Conservation (phyloP, 2,329 filamentous ascomycete genomes). For the Scytalidium lignicola region DNA sequence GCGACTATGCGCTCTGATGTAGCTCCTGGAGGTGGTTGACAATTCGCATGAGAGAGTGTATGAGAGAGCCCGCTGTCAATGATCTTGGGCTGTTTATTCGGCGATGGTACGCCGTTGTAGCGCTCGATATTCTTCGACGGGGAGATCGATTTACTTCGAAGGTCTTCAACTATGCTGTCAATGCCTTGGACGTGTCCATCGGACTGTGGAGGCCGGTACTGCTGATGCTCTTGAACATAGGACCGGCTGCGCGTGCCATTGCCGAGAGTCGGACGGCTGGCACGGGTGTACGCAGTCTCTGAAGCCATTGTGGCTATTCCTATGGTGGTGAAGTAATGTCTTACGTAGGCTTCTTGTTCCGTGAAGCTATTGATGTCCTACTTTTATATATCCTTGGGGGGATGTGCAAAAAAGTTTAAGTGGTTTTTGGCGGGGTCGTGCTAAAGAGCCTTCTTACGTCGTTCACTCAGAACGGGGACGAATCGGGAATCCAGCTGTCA, state of each 20-base stretch:
- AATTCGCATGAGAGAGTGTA: constrained; percentile 58
- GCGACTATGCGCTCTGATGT: constrained; percentile 50
- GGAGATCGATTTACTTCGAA: constrained; percentile 34
- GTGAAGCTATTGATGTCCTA: too few relatives aligned
- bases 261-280: constrained; percentile 22
- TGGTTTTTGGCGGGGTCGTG: too few relatives aligned
- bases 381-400: too few relatives aligned
- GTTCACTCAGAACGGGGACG: too few relatives aligned
- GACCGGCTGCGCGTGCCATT: constrained; percentile 53
- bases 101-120: constrained; percentile 57
- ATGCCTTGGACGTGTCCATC: constrained; percentile 55
- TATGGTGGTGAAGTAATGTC: too few relatives aligned
- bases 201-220: constrained; percentile 50
- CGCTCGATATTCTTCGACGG: constrained; percentile 37
- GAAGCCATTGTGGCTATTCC: background rate
- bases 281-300: constrained; percentile 5
- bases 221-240: constrained; percentile 58
- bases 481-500: too few relatives aligned
- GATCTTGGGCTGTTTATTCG: constrained; percentile 53
- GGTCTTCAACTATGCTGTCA: constrained; percentile 58
- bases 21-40: constrained; percentile 46
- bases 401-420: too few relatives aligned
- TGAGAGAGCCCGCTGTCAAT: constrained; percentile 59
- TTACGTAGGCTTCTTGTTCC: too few relatives aligned
- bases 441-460: too few relatives aligned